These are phyloP conservation scores for Cryptosporidium xiaoi DNA, from an alignment of 169 alveolate species.

Conservation along the genomic window DNA sequence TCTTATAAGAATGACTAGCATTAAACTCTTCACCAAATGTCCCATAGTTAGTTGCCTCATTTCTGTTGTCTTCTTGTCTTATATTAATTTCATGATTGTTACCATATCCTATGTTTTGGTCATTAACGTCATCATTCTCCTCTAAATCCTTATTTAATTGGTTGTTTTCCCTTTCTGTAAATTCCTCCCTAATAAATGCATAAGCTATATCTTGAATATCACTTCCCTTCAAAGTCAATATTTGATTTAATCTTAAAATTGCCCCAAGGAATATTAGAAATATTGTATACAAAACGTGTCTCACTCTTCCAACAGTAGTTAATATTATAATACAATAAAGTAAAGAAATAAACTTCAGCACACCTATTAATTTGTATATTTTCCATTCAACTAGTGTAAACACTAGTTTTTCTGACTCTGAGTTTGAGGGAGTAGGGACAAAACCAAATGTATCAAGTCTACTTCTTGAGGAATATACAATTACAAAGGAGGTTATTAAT, in stretches of 20 bases:
- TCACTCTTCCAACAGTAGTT: constrained; percentile 51
- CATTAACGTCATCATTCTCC: constrained; percentile 55
- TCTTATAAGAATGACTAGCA: constrained; percentile 42
- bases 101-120: constrained; percentile 7
- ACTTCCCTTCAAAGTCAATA: constrained; percentile 36
- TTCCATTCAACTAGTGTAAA: constrained; percentile 56
- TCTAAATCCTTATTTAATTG: constrained; percentile 47
- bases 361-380: constrained; percentile 24
- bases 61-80: constrained; percentile 11
- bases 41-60: constrained; percentile 37
- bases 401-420: constrained; percentile 25
- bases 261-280: constrained; percentile 31
- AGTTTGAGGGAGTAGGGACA: constrained; percentile 22
- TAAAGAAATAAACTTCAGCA: constrained; percentile 37
- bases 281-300: constrained; percentile 41
- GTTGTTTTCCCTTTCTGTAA: constrained; percentile 53
- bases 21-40: constrained; percentile 58
- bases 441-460: constrained; percentile 46
- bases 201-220: constrained; percentile 60
- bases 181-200: constrained; percentile 65
- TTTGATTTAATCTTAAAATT: constrained; percentile 27
- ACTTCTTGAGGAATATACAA: constrained; percentile 54
- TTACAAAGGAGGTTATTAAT: constrained; percentile 36
- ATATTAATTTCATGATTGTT: neutral
- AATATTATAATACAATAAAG: constrained; percentile 44